Conservation (phyloP, 371 early-diverging fungal genomes). For the Nematocida ironsii region DNA sequence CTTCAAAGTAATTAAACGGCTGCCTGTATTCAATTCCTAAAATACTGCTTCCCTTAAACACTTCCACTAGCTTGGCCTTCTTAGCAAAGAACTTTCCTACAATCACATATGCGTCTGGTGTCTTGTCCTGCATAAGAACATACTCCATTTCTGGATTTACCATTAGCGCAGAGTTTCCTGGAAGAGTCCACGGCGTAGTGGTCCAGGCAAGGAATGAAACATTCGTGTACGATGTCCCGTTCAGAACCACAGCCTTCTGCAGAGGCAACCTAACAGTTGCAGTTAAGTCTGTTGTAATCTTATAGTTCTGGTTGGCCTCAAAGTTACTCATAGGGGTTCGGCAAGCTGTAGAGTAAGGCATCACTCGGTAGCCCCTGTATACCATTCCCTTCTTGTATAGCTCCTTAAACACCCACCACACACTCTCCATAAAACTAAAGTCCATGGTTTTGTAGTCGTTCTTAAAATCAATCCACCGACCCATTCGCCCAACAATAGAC, state of each 20-base stretch:
- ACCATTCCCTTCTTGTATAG: constrained; percentile 89
- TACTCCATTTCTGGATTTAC: constrained; percentile 89
- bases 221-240: constrained; percentile 72
- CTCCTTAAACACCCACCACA: constrained; percentile 98
- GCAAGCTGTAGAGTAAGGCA: constrained; percentile 97
- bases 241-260: constrained; percentile 70
- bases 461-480: constrained; percentile 99
- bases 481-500: constrained; percentile 87
- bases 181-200: constrained; percentile 99
- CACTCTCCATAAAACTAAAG: constrained; percentile 88
- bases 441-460: constrained; percentile 98
- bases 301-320: constrained; percentile 97
- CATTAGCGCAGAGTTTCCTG: constrained; percentile 86
- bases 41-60: constrained; percentile 78
- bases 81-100: constrained; percentile 36
- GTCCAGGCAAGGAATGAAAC: constrained; percentile 92
- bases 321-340: constrained; percentile 95
- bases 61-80: constrained; percentile 75
- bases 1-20: constrained; percentile 80
- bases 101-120: constrained; percentile 60
- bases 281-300: constrained; percentile 93
- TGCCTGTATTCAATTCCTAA: constrained; percentile 84
- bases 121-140: constrained; percentile 80
- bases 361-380: constrained; percentile 91
- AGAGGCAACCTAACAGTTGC: constrained; percentile 86